Conservation (phyloP, 1,284 basidiomycete genomes). For the Cutaneotrichosporon mucoides region DNA sequence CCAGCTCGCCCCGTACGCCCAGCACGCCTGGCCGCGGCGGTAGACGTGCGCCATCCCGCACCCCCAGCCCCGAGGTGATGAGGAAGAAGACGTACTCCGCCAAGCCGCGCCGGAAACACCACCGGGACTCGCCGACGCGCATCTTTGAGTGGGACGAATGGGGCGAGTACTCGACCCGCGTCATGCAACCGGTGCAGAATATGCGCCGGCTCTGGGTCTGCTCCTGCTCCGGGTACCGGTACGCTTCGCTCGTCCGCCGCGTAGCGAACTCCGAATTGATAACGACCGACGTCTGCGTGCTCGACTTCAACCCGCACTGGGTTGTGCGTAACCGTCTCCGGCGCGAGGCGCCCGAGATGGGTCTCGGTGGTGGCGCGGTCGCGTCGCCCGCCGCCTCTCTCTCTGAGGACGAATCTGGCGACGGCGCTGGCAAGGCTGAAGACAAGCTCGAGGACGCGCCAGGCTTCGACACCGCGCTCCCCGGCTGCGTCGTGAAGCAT, state of each 20-base stretch:
- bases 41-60: background rate
- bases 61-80: background rate
- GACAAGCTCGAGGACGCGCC: background rate
- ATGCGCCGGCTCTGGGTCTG: conserved; percentile 40
- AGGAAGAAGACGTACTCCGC: conserved; percentile 4
- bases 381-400: no score
- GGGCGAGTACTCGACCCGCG: conserved; percentile 34
- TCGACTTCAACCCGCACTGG: conserved; percentile 39
- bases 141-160: conserved; percentile 37
- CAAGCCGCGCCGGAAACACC: background rate
- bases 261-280: background rate
- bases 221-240: conserved; percentile 47
- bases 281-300: conserved; percentile 14
- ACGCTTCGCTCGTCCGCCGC: conserved; percentile 22
- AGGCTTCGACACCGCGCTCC: background rate
- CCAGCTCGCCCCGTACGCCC: background rate
- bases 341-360: background rate
- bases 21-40: background rate
- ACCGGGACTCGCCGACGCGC: background rate
- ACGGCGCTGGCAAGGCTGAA: background rate
- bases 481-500: conserved; percentile 1
- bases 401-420: no score
- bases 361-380: background rate
- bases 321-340: conserved; percentile 8
- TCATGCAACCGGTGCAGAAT: conserved; percentile 29